Evolutionary conservation across 352 stramenopile genomes (phyloP).

Genomic region (Globisporangium perplexum): DNA sequence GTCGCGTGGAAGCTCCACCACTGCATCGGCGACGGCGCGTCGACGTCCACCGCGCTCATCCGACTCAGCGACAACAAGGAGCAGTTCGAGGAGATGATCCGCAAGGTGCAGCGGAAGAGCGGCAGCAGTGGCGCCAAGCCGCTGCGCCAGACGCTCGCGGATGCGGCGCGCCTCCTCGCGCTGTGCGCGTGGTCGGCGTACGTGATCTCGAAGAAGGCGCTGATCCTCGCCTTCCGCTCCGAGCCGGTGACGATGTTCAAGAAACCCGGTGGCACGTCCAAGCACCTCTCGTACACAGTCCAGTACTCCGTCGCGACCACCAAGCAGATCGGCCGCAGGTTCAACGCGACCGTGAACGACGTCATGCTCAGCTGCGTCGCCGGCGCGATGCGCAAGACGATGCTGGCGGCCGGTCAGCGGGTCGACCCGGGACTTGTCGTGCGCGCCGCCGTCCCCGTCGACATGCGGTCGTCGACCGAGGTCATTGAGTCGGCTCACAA

Average conservation of each 20-base stretch:
- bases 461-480: slow-evolving; percentile 70
- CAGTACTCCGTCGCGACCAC: slow-evolving; percentile 63
- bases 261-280: slow-evolving; percentile 40
- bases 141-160: slow-evolving; percentile 16
- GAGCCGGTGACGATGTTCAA: slow-evolving; percentile 72
- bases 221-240: slow-evolving; percentile 32
- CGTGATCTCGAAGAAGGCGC: slow-evolving; percentile 51
- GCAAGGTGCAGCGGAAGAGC: slow-evolving; percentile 31
- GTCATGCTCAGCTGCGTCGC: slow-evolving; percentile 77
- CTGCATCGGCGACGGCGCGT: slow-evolving; percentile 71
- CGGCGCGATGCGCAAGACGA: slow-evolving; percentile 66
- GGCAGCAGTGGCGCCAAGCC: slow-evolving; percentile 24
- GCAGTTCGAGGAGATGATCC: slow-evolving; percentile 56
- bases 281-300: slow-evolving; percentile 70
- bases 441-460: slow-evolving; percentile 67
- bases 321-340: slow-evolving; percentile 68
- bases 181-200: slow-evolving; percentile 51
- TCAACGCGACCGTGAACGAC: slow-evolving; percentile 69
- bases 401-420: slow-evolving; percentile 28
- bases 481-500: slow-evolving; percentile 58
- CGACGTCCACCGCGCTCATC: slow-evolving; percentile 50
- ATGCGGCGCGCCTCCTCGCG: slow-evolving; percentile 21
- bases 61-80: slow-evolving; percentile 70
- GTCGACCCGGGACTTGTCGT: slow-evolving; percentile 47
- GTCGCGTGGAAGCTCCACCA: slow-evolving; percentile 74